A percentile compares a stretch with the other conserved stretches of the same genome.
These are phyloP conservation scores for Ulmus americana DNA, from an alignment of 331 rosid genomes.

Conservation along the genomic window DNA sequence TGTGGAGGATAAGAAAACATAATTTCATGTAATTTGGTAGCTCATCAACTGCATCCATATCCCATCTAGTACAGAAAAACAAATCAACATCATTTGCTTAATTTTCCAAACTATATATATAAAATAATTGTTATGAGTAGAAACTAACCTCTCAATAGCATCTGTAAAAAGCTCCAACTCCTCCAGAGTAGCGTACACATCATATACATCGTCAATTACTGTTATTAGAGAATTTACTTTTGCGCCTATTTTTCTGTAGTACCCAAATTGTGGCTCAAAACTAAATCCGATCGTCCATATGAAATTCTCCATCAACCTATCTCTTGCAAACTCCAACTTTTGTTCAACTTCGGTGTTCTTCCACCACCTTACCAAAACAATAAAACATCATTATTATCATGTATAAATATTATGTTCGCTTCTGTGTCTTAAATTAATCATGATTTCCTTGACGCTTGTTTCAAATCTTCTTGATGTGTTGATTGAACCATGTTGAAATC, in stretches of 20 bases:
- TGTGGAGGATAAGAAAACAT: constrained; percentile 14
- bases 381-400: too few relatives aligned
- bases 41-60: not conserved
- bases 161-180: constrained; percentile 5
- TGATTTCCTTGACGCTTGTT: not conserved
- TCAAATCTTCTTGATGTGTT: constrained; percentile 13
- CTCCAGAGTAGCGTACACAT: not conserved
- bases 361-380: constrained; percentile 25
- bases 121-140: not conserved
- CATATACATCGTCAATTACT: constrained; percentile 21
- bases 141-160: constrained; percentile 2
- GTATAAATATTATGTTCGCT: not conserved
- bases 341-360: constrained; percentile 4
- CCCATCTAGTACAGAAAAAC: constrained; percentile 12
- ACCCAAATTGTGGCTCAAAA: constrained; percentile 8
- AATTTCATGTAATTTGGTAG: constrained; percentile 29
- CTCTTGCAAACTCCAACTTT: constrained; percentile 20
- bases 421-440: too few relatives aligned
- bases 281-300: constrained; percentile 4
- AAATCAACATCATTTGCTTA: not conserved
- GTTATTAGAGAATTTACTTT: constrained; percentile 1
- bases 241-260: not conserved
- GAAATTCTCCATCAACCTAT: constrained; percentile 19
- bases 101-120: not conserved
- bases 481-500: constrained; percentile 24